These are phyloP conservation scores for Ambrosiella cleistominuta DNA, from an alignment of 2,329 filamentous ascomycete genomes.

Conservation along the genomic window DNA sequence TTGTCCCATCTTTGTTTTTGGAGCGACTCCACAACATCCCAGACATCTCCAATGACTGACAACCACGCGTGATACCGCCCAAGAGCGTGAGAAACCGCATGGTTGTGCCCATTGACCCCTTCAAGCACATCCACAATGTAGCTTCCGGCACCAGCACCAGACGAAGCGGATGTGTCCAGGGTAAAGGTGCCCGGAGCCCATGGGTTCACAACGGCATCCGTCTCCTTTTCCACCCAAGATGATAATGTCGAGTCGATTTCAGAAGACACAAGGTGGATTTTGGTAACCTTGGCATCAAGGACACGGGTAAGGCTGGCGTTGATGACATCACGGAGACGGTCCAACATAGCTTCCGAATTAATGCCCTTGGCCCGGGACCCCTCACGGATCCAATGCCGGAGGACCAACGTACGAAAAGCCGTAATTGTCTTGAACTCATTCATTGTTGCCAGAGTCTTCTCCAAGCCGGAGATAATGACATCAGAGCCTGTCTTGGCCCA, in stretches of 20 bases:
- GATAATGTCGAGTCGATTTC: slow-evolving; percentile 45
- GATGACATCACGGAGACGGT: slow-evolving; percentile 49
- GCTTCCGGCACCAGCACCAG: slow-evolving; percentile 26
- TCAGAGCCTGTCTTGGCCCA: slow-evolving; percentile 48
- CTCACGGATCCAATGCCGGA: slow-evolving; percentile 60
- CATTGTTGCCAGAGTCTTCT: slow-evolving; percentile 39
- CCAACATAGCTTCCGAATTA: slow-evolving; percentile 49
- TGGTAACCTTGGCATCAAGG: slow-evolving; percentile 43
- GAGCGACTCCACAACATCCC: slow-evolving; percentile 44
- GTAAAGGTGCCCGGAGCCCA: slow-evolving; percentile 47
- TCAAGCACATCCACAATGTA: slow-evolving; percentile 56
- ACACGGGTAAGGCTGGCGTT: slow-evolving; percentile 49
- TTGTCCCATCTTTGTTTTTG: slow-evolving; percentile 58
- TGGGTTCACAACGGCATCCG: slow-evolving; percentile 34
- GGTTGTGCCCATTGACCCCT: slow-evolving; percentile 54
- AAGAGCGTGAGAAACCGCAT: slow-evolving; percentile 43
- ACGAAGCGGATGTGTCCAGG: slow-evolving; percentile 40
- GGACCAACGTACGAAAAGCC: slow-evolving; percentile 47
- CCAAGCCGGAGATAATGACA: slow-evolving; percentile 43
- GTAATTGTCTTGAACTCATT: slow-evolving; percentile 52
- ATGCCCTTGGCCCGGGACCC: slow-evolving; percentile 47
- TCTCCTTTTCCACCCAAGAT: slow-evolving; percentile 38
- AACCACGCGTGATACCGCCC: slow-evolving; percentile 56
- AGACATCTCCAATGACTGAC: slow-evolving; percentile 50
- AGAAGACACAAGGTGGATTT: slow-evolving; percentile 46